Percentiles rank a stretch among this genome's conserved stretches.
Conservation (phyloP, 176 grass and related monocot genomes). For the Rhynchospora breviuscula region DNA sequence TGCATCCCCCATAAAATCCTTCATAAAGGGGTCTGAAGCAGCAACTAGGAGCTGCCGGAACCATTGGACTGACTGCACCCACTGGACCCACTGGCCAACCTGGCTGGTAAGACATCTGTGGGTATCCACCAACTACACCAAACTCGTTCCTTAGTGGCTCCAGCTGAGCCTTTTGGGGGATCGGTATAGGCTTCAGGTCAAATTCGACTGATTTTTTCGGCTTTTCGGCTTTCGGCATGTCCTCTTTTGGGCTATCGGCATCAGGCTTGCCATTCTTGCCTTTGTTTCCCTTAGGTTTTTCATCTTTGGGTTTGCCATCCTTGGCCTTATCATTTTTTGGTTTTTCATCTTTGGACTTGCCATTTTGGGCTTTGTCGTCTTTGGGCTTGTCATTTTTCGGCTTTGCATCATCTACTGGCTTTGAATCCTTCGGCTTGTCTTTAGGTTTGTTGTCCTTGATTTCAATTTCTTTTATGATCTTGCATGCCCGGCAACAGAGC, state of each 20-base stretch:
- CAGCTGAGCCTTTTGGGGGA: conserved; percentile 18
- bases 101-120: conserved; percentile 13
- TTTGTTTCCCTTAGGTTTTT: conserved; percentile 25
- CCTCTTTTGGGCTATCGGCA: conserved; percentile 1
- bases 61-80: background rate
- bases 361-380: conserved; percentile 19
- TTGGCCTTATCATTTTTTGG: background rate
- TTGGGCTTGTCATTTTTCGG: conserved; percentile 27
- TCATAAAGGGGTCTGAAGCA: conserved; percentile 30
- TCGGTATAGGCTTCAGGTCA: conserved; percentile 32
- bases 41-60: background rate
- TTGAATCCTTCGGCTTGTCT: conserved; percentile 24
- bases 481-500: conserved; percentile 46
- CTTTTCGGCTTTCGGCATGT: conserved; percentile 25
- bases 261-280: conserved; percentile 18
- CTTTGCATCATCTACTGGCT: conserved; percentile 12
- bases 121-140: background rate
- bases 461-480: conserved; percentile 72
- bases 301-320: conserved; percentile 31
- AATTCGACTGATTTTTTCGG: background rate
- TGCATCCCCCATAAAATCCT: conserved; percentile 18
- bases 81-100: conserved; percentile 14
- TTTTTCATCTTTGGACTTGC: conserved; percentile 6
- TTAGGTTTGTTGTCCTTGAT: conserved; percentile 37
- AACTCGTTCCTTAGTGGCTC: conserved; percentile 7